Percentiles rank a stretch among this genome's conserved stretches.
phyloP scores from a whole-genome alignment of 441 rosid species.

The Macaranga tanarius region DNA sequence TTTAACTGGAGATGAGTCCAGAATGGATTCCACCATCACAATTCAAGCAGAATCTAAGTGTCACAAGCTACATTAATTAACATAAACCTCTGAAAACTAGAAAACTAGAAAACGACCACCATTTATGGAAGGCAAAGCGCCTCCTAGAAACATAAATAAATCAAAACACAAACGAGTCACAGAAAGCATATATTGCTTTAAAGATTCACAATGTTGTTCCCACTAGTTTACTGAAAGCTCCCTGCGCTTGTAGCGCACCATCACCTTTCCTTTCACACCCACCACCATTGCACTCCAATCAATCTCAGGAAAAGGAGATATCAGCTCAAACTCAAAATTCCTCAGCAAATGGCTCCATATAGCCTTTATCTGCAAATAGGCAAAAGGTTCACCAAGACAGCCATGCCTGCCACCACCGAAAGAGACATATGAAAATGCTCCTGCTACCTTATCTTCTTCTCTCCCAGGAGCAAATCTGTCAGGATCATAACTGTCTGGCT shows the following conservation, averaged over 20 bases:
- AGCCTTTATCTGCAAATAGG: slow-evolving; percentile 98
- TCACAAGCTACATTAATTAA: not conserved
- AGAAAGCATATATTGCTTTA: not conserved
- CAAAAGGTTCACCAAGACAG: slow-evolving; percentile 97
- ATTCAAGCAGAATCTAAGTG: not conserved
- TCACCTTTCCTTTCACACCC: slow-evolving; percentile 94
- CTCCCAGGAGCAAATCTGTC: slow-evolving; percentile 80
- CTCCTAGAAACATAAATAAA: slow-evolving; percentile 10
- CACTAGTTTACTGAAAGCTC: slow-evolving; percentile 44
- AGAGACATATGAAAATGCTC: slow-evolving; percentile 82
- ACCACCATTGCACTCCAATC: slow-evolving; percentile 99
- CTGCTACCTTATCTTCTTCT: slow-evolving; percentile 94
- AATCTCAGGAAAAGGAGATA: slow-evolving; percentile 92
- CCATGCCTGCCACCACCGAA: slow-evolving; percentile 99
- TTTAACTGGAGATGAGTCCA: not conserved
- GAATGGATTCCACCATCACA: not conserved
- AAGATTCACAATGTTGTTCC: slow-evolving; percentile 9
- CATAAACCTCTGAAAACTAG: not conserved
- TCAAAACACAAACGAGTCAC: slow-evolving; percentile 9
- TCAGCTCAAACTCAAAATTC: slow-evolving; percentile 83
- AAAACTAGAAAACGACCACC: not conserved
- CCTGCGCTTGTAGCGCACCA: slow-evolving; percentile 90
- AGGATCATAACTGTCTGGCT: slow-evolving; percentile 87
- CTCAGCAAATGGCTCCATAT: slow-evolving; percentile 98
- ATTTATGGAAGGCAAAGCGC: not conserved